These are phyloP conservation scores for Areca catechu DNA, from an alignment of 176 grass and related monocot genomes.

Conservation along the genomic window DNA sequence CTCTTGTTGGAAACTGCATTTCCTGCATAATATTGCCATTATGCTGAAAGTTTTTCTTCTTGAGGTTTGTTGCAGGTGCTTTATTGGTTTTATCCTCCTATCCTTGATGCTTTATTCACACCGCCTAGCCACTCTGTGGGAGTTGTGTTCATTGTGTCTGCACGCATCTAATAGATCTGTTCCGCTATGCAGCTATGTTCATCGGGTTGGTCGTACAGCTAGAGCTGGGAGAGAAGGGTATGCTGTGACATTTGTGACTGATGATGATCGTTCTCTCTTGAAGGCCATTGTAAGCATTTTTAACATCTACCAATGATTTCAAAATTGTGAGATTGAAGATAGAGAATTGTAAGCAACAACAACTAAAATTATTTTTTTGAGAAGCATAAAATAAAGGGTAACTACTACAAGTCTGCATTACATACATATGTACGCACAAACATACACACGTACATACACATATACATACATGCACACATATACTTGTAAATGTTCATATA, in stretches of 20 bases:
- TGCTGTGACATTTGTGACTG: constrained; percentile 92
- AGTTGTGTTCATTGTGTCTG: too few species aligned
- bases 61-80: not conserved
- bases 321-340: not conserved
- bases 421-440: not conserved
- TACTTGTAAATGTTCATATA: too few species aligned
- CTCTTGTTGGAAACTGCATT: not conserved
- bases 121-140: too few species aligned
- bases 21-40: not conserved
- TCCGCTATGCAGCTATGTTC: constrained; percentile 60
- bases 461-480: not conserved
- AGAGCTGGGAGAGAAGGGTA: constrained; percentile 87
- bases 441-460: not conserved
- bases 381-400: too few species aligned
- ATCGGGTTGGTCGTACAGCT: constrained; percentile 88
- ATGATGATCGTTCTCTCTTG: constrained; percentile 92
- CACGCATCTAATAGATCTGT: constrained; percentile 5
- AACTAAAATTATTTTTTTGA: too few species aligned
- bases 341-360: too few species aligned
- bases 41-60: too few species aligned
- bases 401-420: not conserved
- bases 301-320: not conserved
- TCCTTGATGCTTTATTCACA: too few species aligned
- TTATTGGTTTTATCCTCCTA: not conserved
- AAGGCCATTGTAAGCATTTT: constrained; percentile 77